Percentiles rank a stretch among this genome's conserved stretches.
These are phyloP conservation scores for Lepidium didymum DNA, from an alignment of 345 rosid genomes.

Conservation along the genomic window DNA sequence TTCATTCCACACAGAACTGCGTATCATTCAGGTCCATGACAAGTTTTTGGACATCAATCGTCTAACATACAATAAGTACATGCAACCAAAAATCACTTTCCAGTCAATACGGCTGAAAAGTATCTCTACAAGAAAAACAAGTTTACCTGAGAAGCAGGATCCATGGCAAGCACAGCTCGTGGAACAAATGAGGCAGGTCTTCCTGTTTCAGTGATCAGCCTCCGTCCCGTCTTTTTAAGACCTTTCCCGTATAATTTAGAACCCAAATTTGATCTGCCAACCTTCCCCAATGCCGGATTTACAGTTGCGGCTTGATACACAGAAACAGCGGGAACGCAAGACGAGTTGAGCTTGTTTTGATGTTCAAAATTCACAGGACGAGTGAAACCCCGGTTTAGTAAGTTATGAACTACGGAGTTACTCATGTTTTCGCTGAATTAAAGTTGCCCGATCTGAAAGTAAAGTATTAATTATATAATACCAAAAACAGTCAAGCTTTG, in stretches of 20 bases:
- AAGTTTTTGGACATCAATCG: background rate
- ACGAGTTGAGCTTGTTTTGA: conserved; percentile 51
- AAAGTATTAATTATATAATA: conserved; percentile 12
- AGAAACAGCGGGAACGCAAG: conserved; percentile 40
- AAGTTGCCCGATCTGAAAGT: conserved; percentile 30
- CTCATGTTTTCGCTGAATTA: conserved; percentile 62
- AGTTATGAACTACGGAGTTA: conserved; percentile 44
- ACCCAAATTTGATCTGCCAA: conserved; percentile 32
- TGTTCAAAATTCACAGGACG: conserved; percentile 49
- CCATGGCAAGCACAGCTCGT: conserved; percentile 64
- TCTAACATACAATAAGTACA: background rate
- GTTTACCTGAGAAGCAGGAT: conserved; percentile 62
- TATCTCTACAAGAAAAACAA: background rate
- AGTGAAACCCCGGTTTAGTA: conserved; percentile 54
- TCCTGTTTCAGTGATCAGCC: conserved; percentile 27
- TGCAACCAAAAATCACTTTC: background rate
- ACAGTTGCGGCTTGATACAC: conserved; percentile 37
- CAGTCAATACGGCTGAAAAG: background rate
- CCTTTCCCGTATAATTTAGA: conserved; percentile 40
- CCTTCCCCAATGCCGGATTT: conserved; percentile 24
- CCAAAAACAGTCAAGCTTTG: conserved; percentile 3
- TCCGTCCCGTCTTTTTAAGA: conserved; percentile 33
- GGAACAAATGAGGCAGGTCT: conserved; percentile 37
- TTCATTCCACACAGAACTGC: background rate
- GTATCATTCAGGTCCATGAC: background rate